A percentile compares a stretch with the other conserved stretches of the same genome.
Conservation (phyloP, 2,329 filamentous ascomycete genomes). For the Knufia petricola region DNA sequence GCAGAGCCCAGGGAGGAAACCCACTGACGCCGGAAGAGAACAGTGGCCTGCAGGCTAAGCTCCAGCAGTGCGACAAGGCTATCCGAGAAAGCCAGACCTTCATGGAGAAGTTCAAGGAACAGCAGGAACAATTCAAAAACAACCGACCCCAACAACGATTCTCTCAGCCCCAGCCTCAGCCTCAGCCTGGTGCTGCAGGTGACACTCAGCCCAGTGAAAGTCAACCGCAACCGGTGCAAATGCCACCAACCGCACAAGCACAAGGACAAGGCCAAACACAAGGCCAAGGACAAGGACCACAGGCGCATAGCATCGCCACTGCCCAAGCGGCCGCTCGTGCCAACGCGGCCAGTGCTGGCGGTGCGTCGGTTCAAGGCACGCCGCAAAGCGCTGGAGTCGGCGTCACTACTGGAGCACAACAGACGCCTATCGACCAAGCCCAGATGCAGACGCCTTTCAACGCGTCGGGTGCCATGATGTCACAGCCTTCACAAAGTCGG, state of each 20-base stretch:
- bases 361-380: constrained; percentile 12
- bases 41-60: constrained; percentile 30
- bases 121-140: constrained; percentile 37
- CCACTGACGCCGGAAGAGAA: constrained; percentile 33
- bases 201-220: no score
- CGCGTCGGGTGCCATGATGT: constrained; percentile 1
- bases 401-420: constrained; percentile 25
- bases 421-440: constrained; percentile 37
- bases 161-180: not conserved
- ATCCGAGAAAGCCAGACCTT: constrained; percentile 36
- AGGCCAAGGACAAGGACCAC: no score
- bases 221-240: constrained; percentile 4
- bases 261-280: no score
- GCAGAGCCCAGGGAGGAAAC: constrained; percentile 32
- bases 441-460: constrained; percentile 25
- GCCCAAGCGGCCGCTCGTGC: constrained; percentile 31
- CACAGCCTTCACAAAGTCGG: constrained; percentile 5
- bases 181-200: constrained; percentile 1
- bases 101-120: constrained; percentile 39
- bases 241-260: constrained; percentile 17
- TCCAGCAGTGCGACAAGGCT: constrained; percentile 22
- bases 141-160: constrained; percentile 22
- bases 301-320: constrained; percentile 39
- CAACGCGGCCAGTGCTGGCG: constrained; percentile 25
- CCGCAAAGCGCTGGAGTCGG: constrained; percentile 10